Conservation (phyloP, 179 eudicot species). For the Amaranthus tricolor region DNA sequence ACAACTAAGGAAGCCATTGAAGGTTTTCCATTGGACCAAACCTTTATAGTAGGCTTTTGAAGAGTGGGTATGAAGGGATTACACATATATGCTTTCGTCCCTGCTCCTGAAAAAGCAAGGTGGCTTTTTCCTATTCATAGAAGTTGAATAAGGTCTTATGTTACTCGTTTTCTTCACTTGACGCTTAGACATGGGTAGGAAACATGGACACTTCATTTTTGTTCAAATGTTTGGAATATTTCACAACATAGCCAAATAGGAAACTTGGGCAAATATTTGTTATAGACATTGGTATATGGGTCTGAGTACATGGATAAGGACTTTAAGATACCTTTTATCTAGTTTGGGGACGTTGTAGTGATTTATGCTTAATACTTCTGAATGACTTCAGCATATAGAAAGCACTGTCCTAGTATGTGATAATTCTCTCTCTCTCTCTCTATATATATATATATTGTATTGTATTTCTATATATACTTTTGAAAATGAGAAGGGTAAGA, state of each 20-base stretch:
- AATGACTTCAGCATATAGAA: neutral
- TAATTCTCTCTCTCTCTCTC: too few species aligned
- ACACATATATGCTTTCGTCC: neutral
- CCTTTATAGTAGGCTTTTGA: neutral
- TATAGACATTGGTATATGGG: too few species aligned
- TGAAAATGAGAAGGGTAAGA: too few species aligned
- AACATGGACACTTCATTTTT: too few species aligned
- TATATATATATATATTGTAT: neutral
- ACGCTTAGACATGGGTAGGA: too few species aligned
- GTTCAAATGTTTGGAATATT: too few species aligned
- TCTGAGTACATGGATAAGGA: neutral
- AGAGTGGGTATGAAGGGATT: neutral
- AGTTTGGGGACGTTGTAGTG: neutral
- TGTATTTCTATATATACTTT: too few species aligned
- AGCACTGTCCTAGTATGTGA: conserved; percentile 6
- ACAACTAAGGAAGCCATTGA: too few species aligned
- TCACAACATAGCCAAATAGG: too few species aligned
- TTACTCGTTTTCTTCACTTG: neutral
- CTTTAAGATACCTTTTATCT: neutral
- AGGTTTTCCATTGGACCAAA: neutral
- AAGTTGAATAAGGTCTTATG: neutral
- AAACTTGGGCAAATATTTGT: too few species aligned
- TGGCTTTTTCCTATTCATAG: neutral
- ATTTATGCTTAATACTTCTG: neutral
- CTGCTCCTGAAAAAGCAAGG: neutral